Evolutionary conservation across 2,329 filamentous ascomycete species (phyloP).

Genomic region (Xylariaceae sp.): DNA sequence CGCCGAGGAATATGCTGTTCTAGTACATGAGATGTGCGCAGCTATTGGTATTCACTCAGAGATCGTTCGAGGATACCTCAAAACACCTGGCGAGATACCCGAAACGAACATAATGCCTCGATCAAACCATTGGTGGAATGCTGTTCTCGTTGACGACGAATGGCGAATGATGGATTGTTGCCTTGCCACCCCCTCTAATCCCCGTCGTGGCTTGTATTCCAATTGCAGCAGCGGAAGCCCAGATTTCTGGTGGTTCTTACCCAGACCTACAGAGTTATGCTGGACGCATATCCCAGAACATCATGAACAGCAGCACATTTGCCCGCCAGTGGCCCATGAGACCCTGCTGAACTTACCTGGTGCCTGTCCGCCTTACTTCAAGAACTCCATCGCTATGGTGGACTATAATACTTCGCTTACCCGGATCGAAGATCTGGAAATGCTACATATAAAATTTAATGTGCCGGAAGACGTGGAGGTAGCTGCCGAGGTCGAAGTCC

Average conservation of each 20-base stretch:
- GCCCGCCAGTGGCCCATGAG: conserved; percentile 79
- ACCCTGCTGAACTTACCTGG: conserved; percentile 80
- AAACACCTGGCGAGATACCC: conserved; percentile 75
- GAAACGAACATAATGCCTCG: conserved; percentile 79
- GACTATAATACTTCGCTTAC: conserved; percentile 87
- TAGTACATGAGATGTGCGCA: conserved; percentile 89
- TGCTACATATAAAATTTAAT: conserved; percentile 81
- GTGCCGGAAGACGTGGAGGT: conserved; percentile 88
- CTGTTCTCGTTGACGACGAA: conserved; percentile 84
- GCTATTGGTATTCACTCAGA: conserved; percentile 86
- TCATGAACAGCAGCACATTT: conserved; percentile 85
- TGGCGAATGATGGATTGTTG: conserved; percentile 97
- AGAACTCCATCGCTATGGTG: conserved; percentile 68
- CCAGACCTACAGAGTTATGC: conserved; percentile 80
- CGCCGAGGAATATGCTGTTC: conserved; percentile 79
- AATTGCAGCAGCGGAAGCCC: conserved; percentile 62
- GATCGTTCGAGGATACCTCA: conserved; percentile 83
- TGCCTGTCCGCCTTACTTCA: conserved; percentile 83
- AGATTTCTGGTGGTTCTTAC: conserved; percentile 91
- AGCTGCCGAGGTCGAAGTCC: conserved; percentile 84
- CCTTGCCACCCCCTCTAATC: conserved; percentile 84
- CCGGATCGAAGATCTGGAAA: conserved; percentile 85
- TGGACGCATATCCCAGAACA: conserved; percentile 92
- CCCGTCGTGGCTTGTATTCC: conserved; percentile 71
- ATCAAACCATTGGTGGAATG: conserved; percentile 97